phyloP scores from a whole-genome alignment of 306 rosid species.

The Cucurbita maxima region DNA sequence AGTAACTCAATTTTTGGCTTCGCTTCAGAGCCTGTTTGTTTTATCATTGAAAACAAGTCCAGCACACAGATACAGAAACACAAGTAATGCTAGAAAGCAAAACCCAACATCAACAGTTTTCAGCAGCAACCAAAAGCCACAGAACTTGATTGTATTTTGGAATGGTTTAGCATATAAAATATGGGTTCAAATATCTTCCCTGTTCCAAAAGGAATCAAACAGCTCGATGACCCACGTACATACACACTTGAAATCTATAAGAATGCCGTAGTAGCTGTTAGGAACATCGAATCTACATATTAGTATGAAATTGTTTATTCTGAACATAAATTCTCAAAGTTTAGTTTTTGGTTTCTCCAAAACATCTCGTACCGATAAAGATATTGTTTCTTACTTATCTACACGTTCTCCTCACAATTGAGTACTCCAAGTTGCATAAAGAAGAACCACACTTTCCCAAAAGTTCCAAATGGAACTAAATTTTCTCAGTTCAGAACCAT shows the following conservation, averaged over 20 bases:
- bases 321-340: too few relatives aligned
- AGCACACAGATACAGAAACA: background rate
- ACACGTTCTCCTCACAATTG: accelerated
- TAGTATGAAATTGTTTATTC: too few relatives aligned
- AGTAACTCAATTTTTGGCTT: background rate
- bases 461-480: background rate
- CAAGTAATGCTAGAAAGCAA: background rate
- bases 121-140: background rate
- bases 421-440: background rate
- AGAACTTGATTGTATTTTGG: background rate
- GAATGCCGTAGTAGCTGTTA: background rate
- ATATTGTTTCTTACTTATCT: too few relatives aligned
- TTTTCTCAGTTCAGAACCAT: background rate
- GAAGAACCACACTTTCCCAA: background rate
- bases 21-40: background rate
- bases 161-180: background rate
- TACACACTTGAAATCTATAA: background rate
- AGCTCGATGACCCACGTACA: background rate
- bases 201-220: background rate
- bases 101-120: background rate
- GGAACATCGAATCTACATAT: too few relatives aligned
- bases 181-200: background rate
- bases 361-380: too few relatives aligned
- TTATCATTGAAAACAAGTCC: background rate
- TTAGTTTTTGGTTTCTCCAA: too few relatives aligned